Evolutionary conservation across 23 red algal species (phyloP).

Genomic region (Chondrus crispus): DNA sequence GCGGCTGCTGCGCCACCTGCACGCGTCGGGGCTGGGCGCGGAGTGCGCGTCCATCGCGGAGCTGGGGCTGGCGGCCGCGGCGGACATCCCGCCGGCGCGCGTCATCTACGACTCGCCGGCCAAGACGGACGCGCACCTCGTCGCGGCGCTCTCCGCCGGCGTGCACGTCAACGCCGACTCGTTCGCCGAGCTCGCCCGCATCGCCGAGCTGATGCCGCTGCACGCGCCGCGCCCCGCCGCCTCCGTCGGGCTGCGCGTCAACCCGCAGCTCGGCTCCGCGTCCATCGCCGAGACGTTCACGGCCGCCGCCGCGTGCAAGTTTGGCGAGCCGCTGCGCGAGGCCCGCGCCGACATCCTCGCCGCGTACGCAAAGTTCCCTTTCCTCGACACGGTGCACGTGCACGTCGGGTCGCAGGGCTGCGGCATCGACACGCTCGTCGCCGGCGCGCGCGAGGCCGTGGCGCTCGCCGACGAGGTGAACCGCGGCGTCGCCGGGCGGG

Average conservation of each 20-base stretch:
- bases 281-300: constrained; percentile 68
- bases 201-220: constrained; percentile 10
- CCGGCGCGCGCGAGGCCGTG: constrained; percentile 23
- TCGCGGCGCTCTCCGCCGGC: constrained; percentile 5
- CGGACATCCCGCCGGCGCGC: constrained; percentile 9
- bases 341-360: constrained; percentile 34
- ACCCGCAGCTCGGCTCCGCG: constrained; percentile 70
- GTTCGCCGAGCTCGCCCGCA: constrained; percentile 50
- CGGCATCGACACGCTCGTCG: constrained; percentile 25
- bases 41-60: constrained; percentile 79
- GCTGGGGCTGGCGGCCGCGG: constrained; percentile 33
- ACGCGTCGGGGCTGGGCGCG: constrained; percentile 52
- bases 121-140: constrained; percentile 62
- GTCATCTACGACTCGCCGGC: constrained; percentile 80
- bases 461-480: constrained; percentile 54
- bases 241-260: constrained; percentile 60
- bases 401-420: constrained; percentile 80
- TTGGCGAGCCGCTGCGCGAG: constrained; percentile 70
- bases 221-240: background rate
- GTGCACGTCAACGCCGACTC: constrained; percentile 69
- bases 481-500: background rate
- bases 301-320: constrained; percentile 56
- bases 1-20: background rate
- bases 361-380: constrained; percentile 24
- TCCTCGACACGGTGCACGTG: constrained; percentile 58